These are phyloP conservation scores for Entomortierella parvispora DNA, from an alignment of 192 early-diverging fungal species.

Conservation along the genomic window DNA sequence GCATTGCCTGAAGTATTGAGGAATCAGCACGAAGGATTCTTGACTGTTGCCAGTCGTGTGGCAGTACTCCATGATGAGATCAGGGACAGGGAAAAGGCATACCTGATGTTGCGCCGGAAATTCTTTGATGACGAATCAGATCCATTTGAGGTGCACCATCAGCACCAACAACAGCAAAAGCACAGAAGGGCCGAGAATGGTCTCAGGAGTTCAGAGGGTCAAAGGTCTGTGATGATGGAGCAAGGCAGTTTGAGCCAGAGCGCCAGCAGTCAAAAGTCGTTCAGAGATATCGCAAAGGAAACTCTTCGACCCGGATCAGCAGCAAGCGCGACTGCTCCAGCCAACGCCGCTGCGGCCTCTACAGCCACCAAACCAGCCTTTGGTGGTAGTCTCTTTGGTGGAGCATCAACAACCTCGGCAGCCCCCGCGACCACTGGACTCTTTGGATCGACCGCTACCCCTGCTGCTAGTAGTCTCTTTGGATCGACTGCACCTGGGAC, in stretches of 20 bases:
- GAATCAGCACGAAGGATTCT: conserved; percentile 45
- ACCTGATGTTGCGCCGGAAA: conserved; percentile 41
- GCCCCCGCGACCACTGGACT: not conserved
- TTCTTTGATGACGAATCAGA: conserved; percentile 49
- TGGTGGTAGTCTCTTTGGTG: conserved; percentile 6
- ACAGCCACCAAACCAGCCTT: not conserved
- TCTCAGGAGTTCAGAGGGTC: not conserved
- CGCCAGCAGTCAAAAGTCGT: conserved; percentile 15
- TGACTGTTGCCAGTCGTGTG: conserved; percentile 40
- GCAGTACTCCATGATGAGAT: conserved; percentile 48
- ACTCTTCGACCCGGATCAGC: conserved; percentile 23
- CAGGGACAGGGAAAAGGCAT: conserved; percentile 46
- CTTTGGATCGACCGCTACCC: not conserved
- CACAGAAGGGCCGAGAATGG: conserved; percentile 24
- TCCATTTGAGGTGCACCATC: conserved; percentile 29
- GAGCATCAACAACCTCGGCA: not conserved
- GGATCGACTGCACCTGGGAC: not conserved
- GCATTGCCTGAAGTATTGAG: conserved; percentile 52
- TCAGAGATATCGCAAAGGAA: conserved; percentile 43
- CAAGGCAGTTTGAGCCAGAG: not conserved
- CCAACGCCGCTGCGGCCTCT: not conserved
- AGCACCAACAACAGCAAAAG: conserved; percentile 7
- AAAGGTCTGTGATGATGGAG: too few relatives aligned
- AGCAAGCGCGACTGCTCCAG: not conserved
- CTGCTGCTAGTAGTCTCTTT: not conserved